These are phyloP conservation scores for Trichophyton benhamiae DNA, from an alignment of 2,329 filamentous ascomycete species.

Conservation along the genomic window DNA sequence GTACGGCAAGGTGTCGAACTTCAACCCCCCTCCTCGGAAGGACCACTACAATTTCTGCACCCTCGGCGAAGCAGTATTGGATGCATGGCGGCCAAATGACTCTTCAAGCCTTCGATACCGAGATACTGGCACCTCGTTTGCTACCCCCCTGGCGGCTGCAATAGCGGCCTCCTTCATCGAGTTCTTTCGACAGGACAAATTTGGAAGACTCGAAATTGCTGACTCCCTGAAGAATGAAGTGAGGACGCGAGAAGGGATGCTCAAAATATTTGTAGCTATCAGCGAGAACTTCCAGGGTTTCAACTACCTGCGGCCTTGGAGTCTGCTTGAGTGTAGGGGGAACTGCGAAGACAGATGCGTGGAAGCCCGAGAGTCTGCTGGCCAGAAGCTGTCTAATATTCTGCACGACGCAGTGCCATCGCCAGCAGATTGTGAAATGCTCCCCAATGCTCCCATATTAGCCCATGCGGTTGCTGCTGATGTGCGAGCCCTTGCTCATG, in stretches of 20 bases:
- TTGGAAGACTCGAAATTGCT: not conserved
- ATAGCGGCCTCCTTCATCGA: not conserved
- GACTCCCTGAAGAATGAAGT: not conserved
- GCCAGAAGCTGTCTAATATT: not conserved
- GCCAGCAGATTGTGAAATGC: not conserved
- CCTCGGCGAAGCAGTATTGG: not conserved
- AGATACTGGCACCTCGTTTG: not conserved
- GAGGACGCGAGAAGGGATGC: not conserved
- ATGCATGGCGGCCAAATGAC: not conserved
- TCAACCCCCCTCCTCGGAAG: not conserved
- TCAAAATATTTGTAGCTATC: not conserved
- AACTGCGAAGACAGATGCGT: not conserved
- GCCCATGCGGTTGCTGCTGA: not conserved
- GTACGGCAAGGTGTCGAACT: not conserved
- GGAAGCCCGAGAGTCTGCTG: not conserved
- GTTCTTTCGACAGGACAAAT: not conserved
- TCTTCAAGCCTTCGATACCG: not conserved
- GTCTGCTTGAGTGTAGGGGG: not conserved
- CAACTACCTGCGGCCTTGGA: not conserved
- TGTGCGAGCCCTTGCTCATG: not conserved
- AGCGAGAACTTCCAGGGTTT: not conserved
- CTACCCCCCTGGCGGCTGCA: not conserved
- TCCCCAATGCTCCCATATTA: not conserved
- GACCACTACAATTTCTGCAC: not conserved
- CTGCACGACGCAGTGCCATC: not conserved